phyloP scores from a whole-genome alignment of 2,329 filamentous ascomycete genomes.

The Sclerotinia minor region DNA sequence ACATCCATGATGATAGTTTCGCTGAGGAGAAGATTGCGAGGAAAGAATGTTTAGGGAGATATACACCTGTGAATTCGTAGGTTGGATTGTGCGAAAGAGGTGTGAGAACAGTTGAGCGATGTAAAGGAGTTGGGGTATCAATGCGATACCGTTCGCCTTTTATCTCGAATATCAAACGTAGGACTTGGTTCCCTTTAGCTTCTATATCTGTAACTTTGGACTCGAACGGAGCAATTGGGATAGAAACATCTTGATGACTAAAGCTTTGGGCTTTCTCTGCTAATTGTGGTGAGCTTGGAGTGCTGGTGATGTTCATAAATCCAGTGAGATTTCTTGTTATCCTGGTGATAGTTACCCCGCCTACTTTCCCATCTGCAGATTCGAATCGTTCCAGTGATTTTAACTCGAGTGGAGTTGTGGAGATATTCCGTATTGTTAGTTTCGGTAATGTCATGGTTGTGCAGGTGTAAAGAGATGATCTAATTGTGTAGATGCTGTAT shows the following conservation, averaged over 20 bases:
- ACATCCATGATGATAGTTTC: conserved; percentile 77
- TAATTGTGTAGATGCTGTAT: background rate
- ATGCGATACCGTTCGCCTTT: conserved; percentile 67
- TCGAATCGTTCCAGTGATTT: conserved; percentile 73
- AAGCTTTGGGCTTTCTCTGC: conserved; percentile 60
- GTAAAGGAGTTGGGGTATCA: conserved; percentile 65
- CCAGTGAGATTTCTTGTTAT: conserved; percentile 51
- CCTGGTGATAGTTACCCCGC: conserved; percentile 39
- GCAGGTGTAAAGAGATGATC: conserved; percentile 1
- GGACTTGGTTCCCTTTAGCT: conserved; percentile 60
- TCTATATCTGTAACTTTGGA: conserved; percentile 63
- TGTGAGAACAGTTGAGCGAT: conserved; percentile 61
- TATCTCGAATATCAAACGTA: conserved; percentile 73
- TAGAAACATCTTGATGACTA: conserved; percentile 59
- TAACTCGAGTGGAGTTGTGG: conserved; percentile 69
- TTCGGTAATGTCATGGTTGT: conserved; percentile 34
- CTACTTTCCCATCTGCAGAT: conserved; percentile 42
- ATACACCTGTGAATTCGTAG: conserved; percentile 64
- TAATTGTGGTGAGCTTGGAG: conserved; percentile 39
- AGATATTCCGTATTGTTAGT: conserved; percentile 81
- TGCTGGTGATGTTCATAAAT: conserved; percentile 47
- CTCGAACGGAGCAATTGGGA: conserved; percentile 68
- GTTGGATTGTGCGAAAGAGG: conserved; percentile 54
- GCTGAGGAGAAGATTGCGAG: conserved; percentile 70
- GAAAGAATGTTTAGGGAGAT: conserved; percentile 56